Evolutionary conservation across 164 flowering plant genomes (phyloP).

Genomic region (Tetracentron sinense): DNA sequence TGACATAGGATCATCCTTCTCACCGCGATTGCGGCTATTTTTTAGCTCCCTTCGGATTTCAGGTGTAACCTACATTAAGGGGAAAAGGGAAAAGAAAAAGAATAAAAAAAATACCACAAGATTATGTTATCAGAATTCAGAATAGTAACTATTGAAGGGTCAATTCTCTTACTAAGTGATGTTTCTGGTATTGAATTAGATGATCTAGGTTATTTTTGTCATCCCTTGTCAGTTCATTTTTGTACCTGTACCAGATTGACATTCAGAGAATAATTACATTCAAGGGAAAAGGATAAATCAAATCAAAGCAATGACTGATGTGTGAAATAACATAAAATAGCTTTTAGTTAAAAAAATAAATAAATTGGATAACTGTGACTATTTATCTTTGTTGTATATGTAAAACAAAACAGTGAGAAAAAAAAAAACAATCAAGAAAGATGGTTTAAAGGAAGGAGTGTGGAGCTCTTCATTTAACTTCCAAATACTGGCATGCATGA

Average conservation of each 20-base stretch:
- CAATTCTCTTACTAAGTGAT: slow-evolving; percentile 48
- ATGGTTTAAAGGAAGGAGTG: too few relatives aligned
- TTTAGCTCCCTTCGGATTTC: slow-evolving; percentile 80
- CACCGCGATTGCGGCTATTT: slow-evolving; percentile 79
- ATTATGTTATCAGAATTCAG: background rate
- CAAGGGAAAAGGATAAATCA: background rate
- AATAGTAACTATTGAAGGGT: background rate
- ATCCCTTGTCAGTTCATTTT: slow-evolving; percentile 66
- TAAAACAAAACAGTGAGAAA: too few relatives aligned
- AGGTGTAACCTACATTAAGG: slow-evolving; percentile 78
- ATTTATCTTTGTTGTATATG: too few relatives aligned
- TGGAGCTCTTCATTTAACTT: too few relatives aligned
- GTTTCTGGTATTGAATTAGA: slow-evolving; percentile 64
- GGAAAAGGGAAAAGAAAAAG: background rate
- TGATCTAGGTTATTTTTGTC: slow-evolving; percentile 56
- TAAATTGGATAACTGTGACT: too few relatives aligned
- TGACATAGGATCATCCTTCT: slow-evolving; percentile 61
- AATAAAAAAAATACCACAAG: background rate
- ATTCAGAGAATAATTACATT: background rate
- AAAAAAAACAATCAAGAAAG: too few relatives aligned
- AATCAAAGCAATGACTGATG: too few relatives aligned
- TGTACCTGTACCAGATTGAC: slow-evolving; percentile 51
- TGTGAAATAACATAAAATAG: too few relatives aligned
- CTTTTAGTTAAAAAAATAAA: too few relatives aligned
- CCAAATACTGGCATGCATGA: too few relatives aligned